Conservation (phyloP, 2,329 filamentous ascomycete species). For the Microcera coccophila region DNA sequence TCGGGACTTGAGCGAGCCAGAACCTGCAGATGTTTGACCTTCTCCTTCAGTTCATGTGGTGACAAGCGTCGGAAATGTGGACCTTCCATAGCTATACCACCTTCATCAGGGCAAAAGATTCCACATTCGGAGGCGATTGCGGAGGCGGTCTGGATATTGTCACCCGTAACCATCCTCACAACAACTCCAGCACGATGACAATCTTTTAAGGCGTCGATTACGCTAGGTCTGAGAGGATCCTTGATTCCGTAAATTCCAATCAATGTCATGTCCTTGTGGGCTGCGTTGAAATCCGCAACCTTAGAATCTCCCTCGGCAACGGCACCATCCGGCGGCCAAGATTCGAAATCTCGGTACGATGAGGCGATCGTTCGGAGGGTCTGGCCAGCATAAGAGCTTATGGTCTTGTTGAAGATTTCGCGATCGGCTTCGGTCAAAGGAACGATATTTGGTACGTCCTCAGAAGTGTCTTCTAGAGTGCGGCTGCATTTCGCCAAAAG, state of each 20-base stretch:
- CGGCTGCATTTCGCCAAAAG: conserved; percentile 44
- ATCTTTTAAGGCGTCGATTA: conserved; percentile 58
- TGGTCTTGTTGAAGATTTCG: conserved; percentile 50
- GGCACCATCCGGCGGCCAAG: conserved; percentile 65
- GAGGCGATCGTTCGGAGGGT: conserved; percentile 72
- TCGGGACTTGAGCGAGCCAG: conserved; percentile 63
- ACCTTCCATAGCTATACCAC: conserved; percentile 61
- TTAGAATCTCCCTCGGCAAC: conserved; percentile 58
- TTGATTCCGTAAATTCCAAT: conserved; percentile 60
- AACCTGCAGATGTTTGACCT: conserved; percentile 60
- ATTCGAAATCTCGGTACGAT: conserved; percentile 67
- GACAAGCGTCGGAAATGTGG: conserved; percentile 54
- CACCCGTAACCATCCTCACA: conserved; percentile 60
- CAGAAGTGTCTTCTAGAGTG: conserved; percentile 48
- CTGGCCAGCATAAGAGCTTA: conserved; percentile 57
- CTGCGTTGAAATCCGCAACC: conserved; percentile 48
- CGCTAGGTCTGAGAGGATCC: conserved; percentile 60
- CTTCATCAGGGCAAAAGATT: conserved; percentile 46
- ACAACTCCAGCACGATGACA: conserved; percentile 64
- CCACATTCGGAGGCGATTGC: conserved; percentile 45
- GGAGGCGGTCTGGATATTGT: conserved; percentile 42
- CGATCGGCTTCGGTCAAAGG: conserved; percentile 51
- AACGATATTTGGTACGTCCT: conserved; percentile 48
- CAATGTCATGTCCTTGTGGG: conserved; percentile 41
- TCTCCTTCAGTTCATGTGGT: conserved; percentile 48